A percentile compares a stretch with the other conserved stretches of the same genome.
Conservation (phyloP, 2,329 filamentous ascomycete genomes). For the Diaporthe destruens region DNA sequence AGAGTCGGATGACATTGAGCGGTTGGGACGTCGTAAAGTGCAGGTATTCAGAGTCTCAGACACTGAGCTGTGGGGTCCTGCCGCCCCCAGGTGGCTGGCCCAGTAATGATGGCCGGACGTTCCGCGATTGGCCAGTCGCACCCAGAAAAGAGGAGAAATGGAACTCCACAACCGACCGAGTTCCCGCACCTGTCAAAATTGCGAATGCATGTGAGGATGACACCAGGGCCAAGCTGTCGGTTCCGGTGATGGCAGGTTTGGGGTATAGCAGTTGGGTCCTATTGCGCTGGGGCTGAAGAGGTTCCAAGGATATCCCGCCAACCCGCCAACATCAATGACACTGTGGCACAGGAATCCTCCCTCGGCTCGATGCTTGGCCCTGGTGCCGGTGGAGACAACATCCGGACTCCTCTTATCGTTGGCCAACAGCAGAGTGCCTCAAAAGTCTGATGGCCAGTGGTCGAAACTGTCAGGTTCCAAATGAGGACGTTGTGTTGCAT, state of each 20-base stretch:
- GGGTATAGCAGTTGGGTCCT: neutral
- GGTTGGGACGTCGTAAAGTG: neutral
- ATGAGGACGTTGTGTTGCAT: neutral
- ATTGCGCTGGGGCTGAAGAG: neutral
- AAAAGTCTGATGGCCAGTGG: neutral
- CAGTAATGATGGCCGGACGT: conserved; percentile 1
- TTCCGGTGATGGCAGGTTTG: neutral
- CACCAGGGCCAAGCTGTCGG: neutral
- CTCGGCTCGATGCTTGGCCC: neutral
- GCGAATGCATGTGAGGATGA: neutral
- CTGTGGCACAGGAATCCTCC: neutral
- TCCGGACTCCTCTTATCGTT: neutral
- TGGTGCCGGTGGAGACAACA: conserved; percentile 1
- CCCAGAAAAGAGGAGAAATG: neutral
- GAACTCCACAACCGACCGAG: neutral
- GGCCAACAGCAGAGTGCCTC: neutral
- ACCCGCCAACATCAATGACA: too few species aligned
- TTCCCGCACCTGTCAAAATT: conserved; percentile 11
- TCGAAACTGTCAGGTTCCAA: conserved; percentile 2
- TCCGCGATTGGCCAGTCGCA: neutral
- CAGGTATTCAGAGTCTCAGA: neutral
- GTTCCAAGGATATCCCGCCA: neutral
- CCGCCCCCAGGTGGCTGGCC: neutral
- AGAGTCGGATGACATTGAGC: too few species aligned
- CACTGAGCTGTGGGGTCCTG: neutral